Base-by-base conservation (phyloP, 2,329 filamentous ascomycete species). In the Exserohilum turcica region DNA sequence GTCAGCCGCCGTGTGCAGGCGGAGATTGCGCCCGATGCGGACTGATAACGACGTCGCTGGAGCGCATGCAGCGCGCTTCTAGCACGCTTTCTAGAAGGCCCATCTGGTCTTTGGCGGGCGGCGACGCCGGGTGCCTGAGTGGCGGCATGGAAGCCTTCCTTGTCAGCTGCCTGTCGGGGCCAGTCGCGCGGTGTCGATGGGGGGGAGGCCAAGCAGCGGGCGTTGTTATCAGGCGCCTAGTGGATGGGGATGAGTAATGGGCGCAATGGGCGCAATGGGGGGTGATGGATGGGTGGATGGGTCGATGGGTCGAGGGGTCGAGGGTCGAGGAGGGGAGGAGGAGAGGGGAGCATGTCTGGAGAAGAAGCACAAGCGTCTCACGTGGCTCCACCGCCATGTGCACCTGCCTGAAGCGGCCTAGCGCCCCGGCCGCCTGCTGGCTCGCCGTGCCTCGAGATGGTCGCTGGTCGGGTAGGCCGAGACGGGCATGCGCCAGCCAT, bases 81-180 rank as follows among this genome's bases (percentile, higher is more conserved):
- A 65, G 59, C 52, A 63, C 42, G 42, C 42, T 60, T 66, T 65
- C 63, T 52, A 66, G 61, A 66, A 66, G 40, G 47, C 35, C 29
- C 37, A 19, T 4, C 33, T 40, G 43, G n/a, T n/a, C 39, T 44
- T 35, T 19, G 37, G 31, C 43, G 33, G 52, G n/a, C 39, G 27
- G 19, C 31, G 18, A 19, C 29, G 31, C 19, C 21, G 19, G n/a
- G 21, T 12, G 21, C 59, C 60, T 61, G 56, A 60, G 57, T 32
- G 43, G 46, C 55, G 6, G 29, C 40, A 55, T 24, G 7, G 4
- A 24, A 4, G 39, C 28, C 24, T 28, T 50, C 43, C 62, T 66
- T 66, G 57, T 50, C 60, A 64, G 52, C 58, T 66, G 64, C 64
- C 64, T 61, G 44, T 60, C 38, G 52, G 49, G 48, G 64, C 7